These are phyloP conservation scores for Garcia nutans DNA, from an alignment of 345 rosid species.

Conservation along the genomic window DNA sequence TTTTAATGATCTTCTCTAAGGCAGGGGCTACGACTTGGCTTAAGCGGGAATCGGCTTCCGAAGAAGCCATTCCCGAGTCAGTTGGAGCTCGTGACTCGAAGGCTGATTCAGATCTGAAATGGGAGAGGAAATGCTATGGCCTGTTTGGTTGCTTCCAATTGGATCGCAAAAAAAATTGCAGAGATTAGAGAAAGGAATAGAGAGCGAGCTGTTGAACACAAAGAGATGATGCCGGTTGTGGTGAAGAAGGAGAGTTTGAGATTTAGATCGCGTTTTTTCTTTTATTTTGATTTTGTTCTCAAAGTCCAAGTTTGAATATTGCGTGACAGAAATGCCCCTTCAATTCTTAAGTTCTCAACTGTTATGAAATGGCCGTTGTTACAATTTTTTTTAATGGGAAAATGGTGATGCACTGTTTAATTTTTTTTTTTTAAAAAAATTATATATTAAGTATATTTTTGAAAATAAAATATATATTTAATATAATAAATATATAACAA, in stretches of 20 bases:
- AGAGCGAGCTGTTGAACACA: neutral
- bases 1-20: constrained; percentile 80
- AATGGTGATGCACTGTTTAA: too few species aligned
- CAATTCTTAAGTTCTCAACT: too few species aligned
- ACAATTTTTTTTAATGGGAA: too few species aligned
- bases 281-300: constrained; percentile 7
- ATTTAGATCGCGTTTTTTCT: constrained; percentile 40
- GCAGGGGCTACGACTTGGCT: constrained; percentile 70
- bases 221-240: neutral
- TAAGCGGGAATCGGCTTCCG: constrained; percentile 99
- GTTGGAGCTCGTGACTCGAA: constrained; percentile 30
- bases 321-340: constrained; percentile 37
- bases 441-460: too few species aligned
- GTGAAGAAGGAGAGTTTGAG: constrained; percentile 16
- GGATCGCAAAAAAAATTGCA: constrained; percentile 7
- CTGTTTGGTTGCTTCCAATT: constrained; percentile 2
- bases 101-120: constrained; percentile 43
- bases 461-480: too few species aligned
- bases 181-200: neutral
- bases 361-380: neutral
- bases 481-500: too few species aligned
- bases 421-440: too few species aligned
- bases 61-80: constrained; percentile 95
- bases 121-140: constrained; percentile 4
- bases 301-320: constrained; percentile 22